Evolutionary conservation across 148 eudicot genomes (phyloP).

Genomic region (Cornus kousa): DNA sequence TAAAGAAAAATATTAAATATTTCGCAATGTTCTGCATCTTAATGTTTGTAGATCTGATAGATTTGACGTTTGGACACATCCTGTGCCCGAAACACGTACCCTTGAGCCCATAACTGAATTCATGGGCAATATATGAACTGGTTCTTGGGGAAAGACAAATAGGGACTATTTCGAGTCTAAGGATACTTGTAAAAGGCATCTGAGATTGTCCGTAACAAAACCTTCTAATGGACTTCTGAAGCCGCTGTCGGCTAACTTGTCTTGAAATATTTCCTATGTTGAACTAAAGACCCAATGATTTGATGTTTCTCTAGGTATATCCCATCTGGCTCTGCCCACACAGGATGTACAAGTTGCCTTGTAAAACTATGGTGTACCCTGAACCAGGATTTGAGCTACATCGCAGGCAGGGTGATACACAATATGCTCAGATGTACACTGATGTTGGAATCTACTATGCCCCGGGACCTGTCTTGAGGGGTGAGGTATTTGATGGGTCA

Average conservation of each 20-base stretch:
- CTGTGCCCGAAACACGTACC: too few species aligned
- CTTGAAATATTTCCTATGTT: not conserved
- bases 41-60: too few species aligned
- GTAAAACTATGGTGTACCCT: slow-evolving; percentile 77
- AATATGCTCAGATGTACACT: slow-evolving; percentile 86
- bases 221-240: not conserved
- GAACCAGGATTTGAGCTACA: slow-evolving; percentile 83
- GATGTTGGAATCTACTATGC: slow-evolving; percentile 87
- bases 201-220: not conserved
- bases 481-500: slow-evolving; percentile 79
- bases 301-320: slow-evolving; percentile 47
- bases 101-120: not conserved
- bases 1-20: too few species aligned
- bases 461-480: slow-evolving; percentile 82
- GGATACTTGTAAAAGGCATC: not conserved
- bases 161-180: not conserved
- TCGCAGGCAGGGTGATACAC: slow-evolving; percentile 71
- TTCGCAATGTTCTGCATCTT: too few species aligned
- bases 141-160: not conserved
- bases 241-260: not conserved
- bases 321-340: slow-evolving; percentile 97
- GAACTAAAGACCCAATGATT: not conserved
- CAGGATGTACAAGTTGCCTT: slow-evolving; percentile 63
- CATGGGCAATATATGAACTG: not conserved
- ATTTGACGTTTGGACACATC: too few species aligned